Base-by-base conservation (phyloP, 164 flowering plant genomes). In the Magnolia officinalis region DNA sequence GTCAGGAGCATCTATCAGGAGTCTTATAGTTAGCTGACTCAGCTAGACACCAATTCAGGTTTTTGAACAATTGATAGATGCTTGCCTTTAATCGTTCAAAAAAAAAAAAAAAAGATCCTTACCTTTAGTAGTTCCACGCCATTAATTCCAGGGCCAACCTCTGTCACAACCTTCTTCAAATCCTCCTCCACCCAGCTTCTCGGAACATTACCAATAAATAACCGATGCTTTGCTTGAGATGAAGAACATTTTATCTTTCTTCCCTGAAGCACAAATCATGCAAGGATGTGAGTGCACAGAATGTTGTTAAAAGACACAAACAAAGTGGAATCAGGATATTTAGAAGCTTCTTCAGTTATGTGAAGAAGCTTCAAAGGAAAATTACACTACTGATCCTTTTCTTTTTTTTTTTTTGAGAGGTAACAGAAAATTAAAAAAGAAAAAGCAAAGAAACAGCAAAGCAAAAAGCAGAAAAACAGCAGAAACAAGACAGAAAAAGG, bases 131-230 rank as follows among this genome's bases (percentile, higher is more conserved):
- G 85, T 76, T 93, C 92, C 68, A 93, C 83, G 68, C 72, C 67
- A 67, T 72, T 86, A 70, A 93, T 90, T 52, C 98, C 98, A 71
- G 98, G 98, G 16, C 98, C 98, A 80, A 89, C 78, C 75, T 82
- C 85, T 16, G 74, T 78, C 70, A 93, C 90, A 78, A 80, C 84
- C 70, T 89, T 89, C 82, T 80, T 84, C 77, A 93, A 76, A 79
- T 93, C 97, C 55, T 86, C 90, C 82, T 87, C 91, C 69, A 79
- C 86, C 98, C 96, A 93, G 78, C 72, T 86, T 79, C 84, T 90
- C 19, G 98, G 98, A 82, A 95, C 79, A 82, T 93, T 93, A 71
- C 98, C 96, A 79, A 95, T 87, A 71, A 93, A 95, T 76, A 95
- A 81, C 69, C 90, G 88, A 83, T 95, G 84, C 80, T 92, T 95